phyloP scores from a whole-genome alignment of 2,329 filamentous ascomycete genomes.

The Cercospora sesami region DNA sequence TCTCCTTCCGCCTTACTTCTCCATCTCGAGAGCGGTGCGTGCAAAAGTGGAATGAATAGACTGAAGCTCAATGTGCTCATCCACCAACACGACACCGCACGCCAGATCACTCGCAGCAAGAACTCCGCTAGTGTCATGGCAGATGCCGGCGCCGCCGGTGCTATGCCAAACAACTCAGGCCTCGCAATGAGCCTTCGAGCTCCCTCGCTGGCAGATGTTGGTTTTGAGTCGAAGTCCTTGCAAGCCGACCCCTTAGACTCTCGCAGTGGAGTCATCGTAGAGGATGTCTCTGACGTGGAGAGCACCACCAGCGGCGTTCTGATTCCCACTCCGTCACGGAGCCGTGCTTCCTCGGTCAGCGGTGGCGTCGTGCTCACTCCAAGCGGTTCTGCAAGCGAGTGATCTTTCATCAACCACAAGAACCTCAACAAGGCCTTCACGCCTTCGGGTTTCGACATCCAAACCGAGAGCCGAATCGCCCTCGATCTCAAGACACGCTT shows the following conservation, averaged over 20 bases:
- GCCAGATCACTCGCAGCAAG: slow-evolving; percentile 17
- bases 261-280: background rate
- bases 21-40: slow-evolving; percentile 24
- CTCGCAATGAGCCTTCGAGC: background rate
- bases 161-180: background rate
- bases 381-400: slow-evolving; percentile 10
- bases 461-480: background rate
- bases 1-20: slow-evolving; percentile 21
- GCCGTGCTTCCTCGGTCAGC: slow-evolving; percentile 5
- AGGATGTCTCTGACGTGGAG: background rate
- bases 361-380: background rate
- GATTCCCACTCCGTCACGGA: slow-evolving; percentile 1
- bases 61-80: slow-evolving; percentile 22
- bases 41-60: slow-evolving; percentile 24
- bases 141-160: background rate
- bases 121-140: background rate
- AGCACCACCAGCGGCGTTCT: slow-evolving; percentile 1
- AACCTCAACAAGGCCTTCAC: background rate
- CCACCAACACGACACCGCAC: slow-evolving; percentile 20
- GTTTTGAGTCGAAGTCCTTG: background rate
- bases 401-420: slow-evolving; percentile 14
- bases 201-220: background rate
- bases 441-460: background rate
- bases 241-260: background rate
- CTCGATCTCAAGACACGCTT: background rate